phyloP scores from a whole-genome alignment of 805 yeast species.

The Zygoascus ofunaensis region DNA sequence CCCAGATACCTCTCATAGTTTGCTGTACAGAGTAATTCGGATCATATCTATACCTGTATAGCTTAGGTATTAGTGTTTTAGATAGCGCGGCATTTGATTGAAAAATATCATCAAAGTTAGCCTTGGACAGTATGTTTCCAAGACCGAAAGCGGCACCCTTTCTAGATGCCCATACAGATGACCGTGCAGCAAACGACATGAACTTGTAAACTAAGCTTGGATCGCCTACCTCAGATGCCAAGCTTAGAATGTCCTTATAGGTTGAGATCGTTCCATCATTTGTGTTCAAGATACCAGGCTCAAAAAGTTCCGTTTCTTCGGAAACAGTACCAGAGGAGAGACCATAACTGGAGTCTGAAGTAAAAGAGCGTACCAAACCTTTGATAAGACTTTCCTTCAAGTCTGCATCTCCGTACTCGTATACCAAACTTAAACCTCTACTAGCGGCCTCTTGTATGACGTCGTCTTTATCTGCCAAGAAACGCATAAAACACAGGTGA shows the following conservation, averaged over 20 bases:
- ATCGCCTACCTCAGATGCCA: constrained; percentile 93
- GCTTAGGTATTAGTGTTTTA: constrained; percentile 61
- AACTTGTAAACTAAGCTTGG: constrained; percentile 89
- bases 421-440: constrained; percentile 73
- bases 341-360: constrained; percentile 46
- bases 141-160: constrained; percentile 92
- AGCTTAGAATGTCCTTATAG: constrained; percentile 75
- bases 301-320: constrained; percentile 76
- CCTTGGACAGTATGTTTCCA: constrained; percentile 72
- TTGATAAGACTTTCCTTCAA: constrained; percentile 65
- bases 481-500: constrained; percentile 67
- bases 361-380: constrained; percentile 65
- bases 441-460: constrained; percentile 88
- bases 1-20: constrained; percentile 89
- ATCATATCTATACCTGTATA: constrained; percentile 78
- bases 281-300: constrained; percentile 69
- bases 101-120: constrained; percentile 58
- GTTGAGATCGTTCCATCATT: constrained; percentile 84
- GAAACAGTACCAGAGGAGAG: constrained; percentile 59
- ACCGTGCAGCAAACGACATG: constrained; percentile 82
- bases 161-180: constrained; percentile 85
- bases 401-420: constrained; percentile 62
- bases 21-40: constrained; percentile 65
- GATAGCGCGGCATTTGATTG: constrained; percentile 46
- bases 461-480: constrained; percentile 75